A percentile compares a stretch with the other conserved stretches of the same genome.
Conservation (phyloP, 1,284 basidiomycete species). For the Quambalaria eucalypti region DNA sequence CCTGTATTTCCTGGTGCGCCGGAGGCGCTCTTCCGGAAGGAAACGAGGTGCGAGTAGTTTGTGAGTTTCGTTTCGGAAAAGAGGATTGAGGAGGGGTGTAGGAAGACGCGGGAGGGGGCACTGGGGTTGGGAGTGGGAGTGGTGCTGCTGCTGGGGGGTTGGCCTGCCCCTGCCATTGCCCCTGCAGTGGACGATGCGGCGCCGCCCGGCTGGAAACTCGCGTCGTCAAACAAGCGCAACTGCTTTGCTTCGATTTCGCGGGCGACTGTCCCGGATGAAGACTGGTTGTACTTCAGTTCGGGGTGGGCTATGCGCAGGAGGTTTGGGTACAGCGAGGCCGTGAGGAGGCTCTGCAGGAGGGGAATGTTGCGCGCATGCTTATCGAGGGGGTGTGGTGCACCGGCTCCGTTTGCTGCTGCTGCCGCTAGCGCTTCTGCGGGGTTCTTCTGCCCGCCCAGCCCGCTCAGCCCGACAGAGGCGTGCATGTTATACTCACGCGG, state of each 20-base stretch:
- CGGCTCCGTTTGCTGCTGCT: too few species aligned
- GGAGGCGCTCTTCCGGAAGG: constrained; percentile 75
- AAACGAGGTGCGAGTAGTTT: constrained; percentile 69
- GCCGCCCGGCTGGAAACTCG: too few species aligned
- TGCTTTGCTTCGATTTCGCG: constrained; percentile 30
- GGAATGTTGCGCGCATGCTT: constrained; percentile 20
- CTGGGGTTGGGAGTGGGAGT: neutral
- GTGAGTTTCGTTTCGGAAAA: constrained; percentile 76
- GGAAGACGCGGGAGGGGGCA: constrained; percentile 56
- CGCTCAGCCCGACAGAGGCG: too few species aligned
- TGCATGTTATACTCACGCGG: constrained; percentile 34
- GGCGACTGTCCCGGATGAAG: constrained; percentile 34
- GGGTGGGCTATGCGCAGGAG: constrained; percentile 46
- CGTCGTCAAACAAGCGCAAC: constrained; percentile 36
- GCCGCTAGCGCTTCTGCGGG: constrained; percentile 21
- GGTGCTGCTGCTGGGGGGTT: too few species aligned
- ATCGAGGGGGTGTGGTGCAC: constrained; percentile 16
- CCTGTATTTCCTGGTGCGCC: neutral
- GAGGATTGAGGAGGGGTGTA: constrained; percentile 75
- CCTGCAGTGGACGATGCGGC: too few species aligned
- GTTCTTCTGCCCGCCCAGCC: too few species aligned
- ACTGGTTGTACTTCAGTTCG: constrained; percentile 32
- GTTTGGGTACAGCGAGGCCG: constrained; percentile 51
- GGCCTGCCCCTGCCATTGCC: too few species aligned
- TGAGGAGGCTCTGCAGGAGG: constrained; percentile 29